phyloP scores from a whole-genome alignment of 2,329 filamentous ascomycete species.

The Diaporthe citri region DNA sequence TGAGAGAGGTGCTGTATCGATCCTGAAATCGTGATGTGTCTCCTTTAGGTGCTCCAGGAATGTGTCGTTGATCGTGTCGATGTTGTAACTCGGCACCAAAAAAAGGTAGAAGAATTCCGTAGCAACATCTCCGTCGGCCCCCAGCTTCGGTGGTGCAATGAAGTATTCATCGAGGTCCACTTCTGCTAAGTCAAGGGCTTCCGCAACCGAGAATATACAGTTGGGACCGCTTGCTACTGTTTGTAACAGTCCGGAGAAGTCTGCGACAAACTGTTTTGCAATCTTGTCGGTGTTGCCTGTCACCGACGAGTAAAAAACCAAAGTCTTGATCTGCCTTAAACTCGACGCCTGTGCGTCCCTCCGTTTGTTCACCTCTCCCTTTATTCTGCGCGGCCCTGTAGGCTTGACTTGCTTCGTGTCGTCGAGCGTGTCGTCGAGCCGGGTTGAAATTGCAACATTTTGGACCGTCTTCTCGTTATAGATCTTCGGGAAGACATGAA shows the following conservation, averaged over 20 bases:
- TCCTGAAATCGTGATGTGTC: constrained; percentile 96
- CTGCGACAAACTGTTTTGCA: constrained; percentile 72
- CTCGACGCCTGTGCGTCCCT: constrained; percentile 49
- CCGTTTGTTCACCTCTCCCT: constrained; percentile 54
- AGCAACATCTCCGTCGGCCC: constrained; percentile 56
- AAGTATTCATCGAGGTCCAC: constrained; percentile 96
- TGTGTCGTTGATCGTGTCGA: constrained; percentile 89
- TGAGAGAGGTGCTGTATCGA: constrained; percentile 87
- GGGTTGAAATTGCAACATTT: neutral
- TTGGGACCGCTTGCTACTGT: constrained; percentile 56
- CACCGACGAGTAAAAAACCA: constrained; percentile 91
- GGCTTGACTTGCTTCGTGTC: constrained; percentile 50
- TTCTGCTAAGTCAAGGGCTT: constrained; percentile 83
- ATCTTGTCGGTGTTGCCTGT: constrained; percentile 85
- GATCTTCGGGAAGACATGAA: constrained; percentile 54
- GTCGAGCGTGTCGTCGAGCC: constrained; percentile 39
- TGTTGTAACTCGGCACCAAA: constrained; percentile 92
- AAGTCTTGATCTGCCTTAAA: constrained; percentile 69
- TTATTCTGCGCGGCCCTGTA: constrained; percentile 61
- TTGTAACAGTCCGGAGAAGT: constrained; percentile 65
- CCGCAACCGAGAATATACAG: constrained; percentile 65
- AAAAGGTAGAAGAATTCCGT: constrained; percentile 84
- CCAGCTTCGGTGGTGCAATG: constrained; percentile 76
- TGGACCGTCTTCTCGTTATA: constrained; percentile 43
- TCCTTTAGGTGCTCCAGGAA: constrained; percentile 90